Evolutionary conservation across 2,329 filamentous ascomycete genomes (phyloP).

Genomic region (Epichloe sylvatica): DNA sequence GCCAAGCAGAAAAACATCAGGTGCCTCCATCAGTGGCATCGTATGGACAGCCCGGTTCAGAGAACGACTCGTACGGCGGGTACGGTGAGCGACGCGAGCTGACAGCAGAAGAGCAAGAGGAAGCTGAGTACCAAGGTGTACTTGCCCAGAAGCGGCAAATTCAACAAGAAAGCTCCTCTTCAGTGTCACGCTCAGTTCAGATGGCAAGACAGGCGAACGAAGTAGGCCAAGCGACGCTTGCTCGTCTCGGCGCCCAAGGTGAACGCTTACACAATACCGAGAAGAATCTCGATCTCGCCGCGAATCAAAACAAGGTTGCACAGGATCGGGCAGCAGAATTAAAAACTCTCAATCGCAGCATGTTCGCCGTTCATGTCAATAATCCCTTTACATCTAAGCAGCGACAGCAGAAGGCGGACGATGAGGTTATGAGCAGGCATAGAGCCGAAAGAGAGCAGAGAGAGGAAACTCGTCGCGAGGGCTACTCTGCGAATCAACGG

Average conservation of each 20-base stretch:
- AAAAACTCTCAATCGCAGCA: slow-evolving; percentile 73
- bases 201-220: slow-evolving; percentile 31
- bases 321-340: slow-evolving; percentile 72
- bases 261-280: slow-evolving; percentile 74
- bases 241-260: slow-evolving; percentile 61
- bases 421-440: slow-evolving; percentile 55
- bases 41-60: slow-evolving; percentile 14
- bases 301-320: slow-evolving; percentile 61
- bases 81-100: slow-evolving; percentile 61
- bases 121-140: slow-evolving; percentile 52
- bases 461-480: slow-evolving; percentile 43
- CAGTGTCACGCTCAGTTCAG: slow-evolving; percentile 25
- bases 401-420: slow-evolving; percentile 50
- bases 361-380: slow-evolving; percentile 73
- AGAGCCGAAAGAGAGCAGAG: slow-evolving; percentile 51
- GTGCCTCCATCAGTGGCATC: slow-evolving; percentile 8
- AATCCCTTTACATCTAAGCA: slow-evolving; percentile 64
- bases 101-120: slow-evolving; percentile 67
- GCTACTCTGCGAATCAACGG: slow-evolving; percentile 36
- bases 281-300: slow-evolving; percentile 65
- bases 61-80: slow-evolving; percentile 28
- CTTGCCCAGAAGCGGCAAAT: slow-evolving; percentile 45
- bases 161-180: slow-evolving; percentile 55
- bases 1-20: slow-evolving; percentile 28
- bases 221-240: slow-evolving; percentile 56